Evolutionary conservation across 768 basidiomycete species (phyloP).

Genomic region (Mycena filopes): DNA sequence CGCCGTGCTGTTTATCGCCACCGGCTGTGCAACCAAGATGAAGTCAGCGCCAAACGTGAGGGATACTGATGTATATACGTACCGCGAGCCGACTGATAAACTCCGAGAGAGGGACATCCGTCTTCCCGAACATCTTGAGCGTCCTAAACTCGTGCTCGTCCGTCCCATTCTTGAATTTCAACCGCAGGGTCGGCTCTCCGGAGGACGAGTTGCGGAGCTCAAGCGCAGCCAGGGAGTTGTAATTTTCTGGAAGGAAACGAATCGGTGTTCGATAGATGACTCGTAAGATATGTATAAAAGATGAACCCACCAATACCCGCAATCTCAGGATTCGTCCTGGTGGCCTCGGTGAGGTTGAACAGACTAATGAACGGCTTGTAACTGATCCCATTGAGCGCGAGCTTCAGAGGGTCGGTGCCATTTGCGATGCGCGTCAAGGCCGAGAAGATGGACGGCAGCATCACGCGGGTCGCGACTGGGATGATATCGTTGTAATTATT

Average conservation of each 20-base stretch:
- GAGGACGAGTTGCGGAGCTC: conserved; percentile 50
- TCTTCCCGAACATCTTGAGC: conserved; percentile 47
- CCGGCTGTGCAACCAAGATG: conserved; percentile 38
- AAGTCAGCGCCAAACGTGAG: neutral
- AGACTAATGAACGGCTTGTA: conserved; percentile 70
- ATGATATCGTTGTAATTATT: neutral
- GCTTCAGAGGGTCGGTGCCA: conserved; percentile 51
- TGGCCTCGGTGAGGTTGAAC: conserved; percentile 66
- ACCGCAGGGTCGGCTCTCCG: conserved; percentile 51
- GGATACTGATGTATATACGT: no score
- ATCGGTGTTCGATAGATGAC: neutral
- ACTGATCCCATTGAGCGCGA: conserved; percentile 58
- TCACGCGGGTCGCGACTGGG: conserved; percentile 60
- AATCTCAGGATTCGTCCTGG: conserved; percentile 49
- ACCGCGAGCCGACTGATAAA: conserved; percentile 53
- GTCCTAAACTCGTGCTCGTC: conserved; percentile 44
- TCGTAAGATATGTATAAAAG: neutral
- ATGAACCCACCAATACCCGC: conserved; percentile 47
- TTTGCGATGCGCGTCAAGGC: conserved; percentile 56
- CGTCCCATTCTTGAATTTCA: conserved; percentile 64
- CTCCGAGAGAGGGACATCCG: conserved; percentile 49
- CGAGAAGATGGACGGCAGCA: conserved; percentile 58
- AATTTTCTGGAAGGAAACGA: conserved; percentile 44
- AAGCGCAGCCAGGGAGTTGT: conserved; percentile 54
- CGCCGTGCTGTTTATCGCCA: conserved; percentile 54